Percentiles rank a stretch among this genome's conserved stretches.
Evolutionary conservation across 169 alveolate species (phyloP).

Genomic region (Eimeria maxima): DNA sequence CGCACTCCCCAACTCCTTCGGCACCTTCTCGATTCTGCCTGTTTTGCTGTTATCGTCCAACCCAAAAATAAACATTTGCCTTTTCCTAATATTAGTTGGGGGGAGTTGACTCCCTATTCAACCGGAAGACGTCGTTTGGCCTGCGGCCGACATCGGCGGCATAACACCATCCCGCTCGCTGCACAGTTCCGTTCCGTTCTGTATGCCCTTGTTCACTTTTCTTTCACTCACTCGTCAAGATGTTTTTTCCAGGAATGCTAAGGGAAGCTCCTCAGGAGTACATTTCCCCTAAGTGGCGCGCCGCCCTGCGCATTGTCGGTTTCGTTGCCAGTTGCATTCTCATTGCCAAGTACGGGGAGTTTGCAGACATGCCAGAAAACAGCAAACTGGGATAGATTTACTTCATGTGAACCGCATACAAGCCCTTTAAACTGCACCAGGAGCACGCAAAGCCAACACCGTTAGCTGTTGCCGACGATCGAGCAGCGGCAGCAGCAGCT

Average conservation of each 20-base stretch:
- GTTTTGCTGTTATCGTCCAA: no score
- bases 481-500: constrained; percentile 7
- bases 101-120: no score
- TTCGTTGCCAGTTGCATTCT: constrained; percentile 75
- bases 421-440: no score
- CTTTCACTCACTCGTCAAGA: constrained; percentile 45
- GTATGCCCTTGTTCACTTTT: neutral
- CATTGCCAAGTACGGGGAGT: constrained; percentile 79
- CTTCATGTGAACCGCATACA: neutral
- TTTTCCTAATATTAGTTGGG: no score
- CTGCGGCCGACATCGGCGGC: neutral
- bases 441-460: neutral
- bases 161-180: neutral
- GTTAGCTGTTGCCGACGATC: neutral
- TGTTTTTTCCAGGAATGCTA: constrained; percentile 75
- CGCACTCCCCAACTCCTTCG: no score
- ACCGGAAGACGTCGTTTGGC: no score
- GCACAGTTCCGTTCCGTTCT: neutral
- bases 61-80: no score
- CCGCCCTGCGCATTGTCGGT: constrained; percentile 77
- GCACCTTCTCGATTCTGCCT: no score
- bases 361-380: constrained; percentile 83
- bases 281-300: constrained; percentile 80
- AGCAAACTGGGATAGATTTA: constrained; percentile 41
- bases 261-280: constrained; percentile 81